Percentiles rank a stretch among this genome's conserved stretches.
Conservation (phyloP, 176 grass and related monocot species). For the Lolium multiflorum region DNA sequence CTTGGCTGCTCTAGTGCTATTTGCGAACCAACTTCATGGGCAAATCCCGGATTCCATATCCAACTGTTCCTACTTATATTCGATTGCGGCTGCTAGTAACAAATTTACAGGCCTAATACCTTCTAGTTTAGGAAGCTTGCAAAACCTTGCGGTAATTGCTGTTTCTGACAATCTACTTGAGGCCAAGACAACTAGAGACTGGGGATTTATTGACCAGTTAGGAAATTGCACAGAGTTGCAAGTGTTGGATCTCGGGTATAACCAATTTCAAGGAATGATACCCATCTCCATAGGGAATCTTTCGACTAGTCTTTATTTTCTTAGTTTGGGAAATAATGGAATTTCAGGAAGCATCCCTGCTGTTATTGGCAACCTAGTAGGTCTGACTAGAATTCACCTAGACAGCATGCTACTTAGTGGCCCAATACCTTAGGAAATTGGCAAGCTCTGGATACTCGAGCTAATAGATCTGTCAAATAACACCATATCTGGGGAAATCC, state of each 20-base stretch:
- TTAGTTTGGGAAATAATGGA: not conserved
- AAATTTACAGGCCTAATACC: not conserved
- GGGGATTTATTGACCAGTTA: not conserved
- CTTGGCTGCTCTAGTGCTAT: not conserved
- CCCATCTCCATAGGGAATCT: not conserved
- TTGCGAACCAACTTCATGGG: not conserved
- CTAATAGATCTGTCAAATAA: conserved; percentile 7
- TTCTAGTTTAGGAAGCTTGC: not conserved
- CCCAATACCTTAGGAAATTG: not conserved
- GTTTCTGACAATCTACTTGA: conserved; percentile 6
- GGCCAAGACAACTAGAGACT: not conserved
- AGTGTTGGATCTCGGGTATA: not conserved
- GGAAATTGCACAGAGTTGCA: not conserved
- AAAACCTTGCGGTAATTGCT: not conserved
- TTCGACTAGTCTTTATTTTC: not conserved
- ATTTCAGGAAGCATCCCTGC: conserved; percentile 1
- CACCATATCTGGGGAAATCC: not conserved
- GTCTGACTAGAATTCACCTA: not conserved
- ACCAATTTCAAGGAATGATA: not conserved
- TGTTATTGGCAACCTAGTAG: not conserved
- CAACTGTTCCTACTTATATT: not conserved
- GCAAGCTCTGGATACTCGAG: not conserved
- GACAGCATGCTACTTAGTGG: not conserved
- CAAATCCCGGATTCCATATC: not conserved
- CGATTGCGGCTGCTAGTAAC: not conserved